Percentiles rank a stretch among this genome's conserved stretches.
Conservation (phyloP, 2,329 filamentous ascomycete species). For the Neophaeococcomyces mojaviensis region DNA sequence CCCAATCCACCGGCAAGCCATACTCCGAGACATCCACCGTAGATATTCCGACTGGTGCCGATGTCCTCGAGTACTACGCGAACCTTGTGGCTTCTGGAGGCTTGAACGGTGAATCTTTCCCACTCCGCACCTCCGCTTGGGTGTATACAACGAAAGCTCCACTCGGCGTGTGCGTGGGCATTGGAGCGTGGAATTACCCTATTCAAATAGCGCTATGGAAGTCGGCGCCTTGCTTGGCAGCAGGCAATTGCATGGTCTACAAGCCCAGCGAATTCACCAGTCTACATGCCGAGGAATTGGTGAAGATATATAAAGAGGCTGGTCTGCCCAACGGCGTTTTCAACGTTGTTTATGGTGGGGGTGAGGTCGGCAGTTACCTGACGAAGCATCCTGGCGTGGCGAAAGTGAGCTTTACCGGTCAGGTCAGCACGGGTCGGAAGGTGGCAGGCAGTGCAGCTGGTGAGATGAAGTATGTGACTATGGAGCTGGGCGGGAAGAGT, state of each 20-base stretch:
- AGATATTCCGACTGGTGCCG: conserved; percentile 73
- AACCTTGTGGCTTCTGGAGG: conserved; percentile 70
- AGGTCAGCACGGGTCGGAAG: conserved; percentile 74
- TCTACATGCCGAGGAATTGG: conserved; percentile 69
- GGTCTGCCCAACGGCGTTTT: conserved; percentile 76
- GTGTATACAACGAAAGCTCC: conserved; percentile 77
- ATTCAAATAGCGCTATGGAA: conserved; percentile 90
- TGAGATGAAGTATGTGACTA: conserved; percentile 83
- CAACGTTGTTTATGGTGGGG: conserved; percentile 76
- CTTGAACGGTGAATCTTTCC: conserved; percentile 70
- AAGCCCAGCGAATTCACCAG: conserved; percentile 84
- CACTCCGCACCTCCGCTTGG: conserved; percentile 67
- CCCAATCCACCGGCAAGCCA: conserved; percentile 77
- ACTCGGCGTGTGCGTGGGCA: conserved; percentile 75
- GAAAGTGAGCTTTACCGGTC: conserved; percentile 85
- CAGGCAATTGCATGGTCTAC: conserved; percentile 85
- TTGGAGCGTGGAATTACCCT: conserved; percentile 88
- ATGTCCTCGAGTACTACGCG: conserved; percentile 81
- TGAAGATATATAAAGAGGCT: conserved; percentile 68
- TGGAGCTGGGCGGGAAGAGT: conserved; percentile 86
- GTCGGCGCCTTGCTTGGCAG: conserved; percentile 74
- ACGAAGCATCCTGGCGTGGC: conserved; percentile 65
- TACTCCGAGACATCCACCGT: conserved; percentile 78
- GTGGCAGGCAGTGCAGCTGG: conserved; percentile 68
- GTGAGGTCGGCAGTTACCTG: conserved; percentile 67